Base-by-base conservation (phyloP, 2,329 filamentous ascomycete species). In the Alternaria triticina region DNA sequence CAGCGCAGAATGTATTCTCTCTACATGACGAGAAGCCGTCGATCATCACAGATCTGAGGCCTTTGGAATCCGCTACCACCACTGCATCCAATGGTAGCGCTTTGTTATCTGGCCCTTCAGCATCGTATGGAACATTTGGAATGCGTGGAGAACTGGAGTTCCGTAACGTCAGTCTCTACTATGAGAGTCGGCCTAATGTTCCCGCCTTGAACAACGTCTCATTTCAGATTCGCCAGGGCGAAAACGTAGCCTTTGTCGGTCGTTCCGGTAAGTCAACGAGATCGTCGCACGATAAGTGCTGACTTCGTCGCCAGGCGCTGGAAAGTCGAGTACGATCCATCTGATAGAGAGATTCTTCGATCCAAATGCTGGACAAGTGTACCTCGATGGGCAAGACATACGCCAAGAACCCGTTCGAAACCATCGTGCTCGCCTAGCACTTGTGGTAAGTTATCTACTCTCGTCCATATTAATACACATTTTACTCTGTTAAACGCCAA, bases 311-410 rank as follows among this genome's bases (percentile, higher is more conserved):
- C 6, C 40, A 59, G 63, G 83, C 11, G 81, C 82, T 4, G 83
- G 82, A 22, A 84, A 84, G 68, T 82, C 80, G 1, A 81, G 81
- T n/a, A 77, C 79, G 2, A 76, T 84, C 11, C 74, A 82, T n/a
- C 67, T 84, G n/a, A 78, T 84, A 9, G 82, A 84, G 57, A 74
- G 82, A 8, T 83, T 83, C 68, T 83, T 81, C 62, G 82, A 83
- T 54, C 77, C 80, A 7, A 79, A 77, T 3, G 60, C 71, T 5
- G 83, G 82, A 15, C 64, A 70, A 20, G 74, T 84, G 1, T 67
- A 74, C n/a, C 65, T 83, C 13, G 81, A 84, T 54, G 81, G 81
- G 4, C 69, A 77, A 33, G 78, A 84, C 65, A 77, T 84, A 30
- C 77, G 79, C 11, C 71, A 74, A 45, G 72, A 78, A 47, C 65